These are phyloP conservation scores for Cryphonectria naterciae DNA, from an alignment of 2,329 filamentous ascomycete genomes.

Conservation along the genomic window DNA sequence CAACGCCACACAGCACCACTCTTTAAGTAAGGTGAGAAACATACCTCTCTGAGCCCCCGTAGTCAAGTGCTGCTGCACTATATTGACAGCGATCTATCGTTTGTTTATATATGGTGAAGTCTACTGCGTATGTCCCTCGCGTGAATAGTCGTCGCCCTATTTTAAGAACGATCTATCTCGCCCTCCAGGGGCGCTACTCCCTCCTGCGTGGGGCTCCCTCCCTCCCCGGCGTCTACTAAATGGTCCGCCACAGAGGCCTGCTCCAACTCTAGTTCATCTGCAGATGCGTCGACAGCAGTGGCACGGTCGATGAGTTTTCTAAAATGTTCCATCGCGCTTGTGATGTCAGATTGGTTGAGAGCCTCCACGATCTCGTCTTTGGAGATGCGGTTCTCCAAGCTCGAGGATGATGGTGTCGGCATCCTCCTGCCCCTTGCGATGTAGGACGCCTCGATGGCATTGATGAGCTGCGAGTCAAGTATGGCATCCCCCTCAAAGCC, in stretches of 20 bases:
- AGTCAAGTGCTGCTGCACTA: not conserved
- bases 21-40: not conserved
- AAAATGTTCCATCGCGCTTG: not conserved
- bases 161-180: not conserved
- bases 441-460: constrained; percentile 21
- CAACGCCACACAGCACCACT: not conserved
- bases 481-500: constrained; percentile 16
- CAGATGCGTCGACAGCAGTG: not conserved
- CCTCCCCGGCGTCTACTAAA: not conserved
- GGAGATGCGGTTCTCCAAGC: not conserved
- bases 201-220: not conserved
- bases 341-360: not conserved
- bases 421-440: not conserved
- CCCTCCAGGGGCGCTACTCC: not conserved
- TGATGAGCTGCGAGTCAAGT: constrained; percentile 22
- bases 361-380: not conserved
- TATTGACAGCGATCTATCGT: not conserved
- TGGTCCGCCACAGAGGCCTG: not conserved
- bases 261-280: not conserved
- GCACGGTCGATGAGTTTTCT: not conserved
- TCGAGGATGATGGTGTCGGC: not conserved
- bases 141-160: not conserved
- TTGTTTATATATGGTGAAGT: not conserved
- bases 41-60: not conserved
- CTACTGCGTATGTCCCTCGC: not conserved